phyloP scores from a whole-genome alignment of 352 stramenopile genomes.

The Phytophthora sp. region DNA sequence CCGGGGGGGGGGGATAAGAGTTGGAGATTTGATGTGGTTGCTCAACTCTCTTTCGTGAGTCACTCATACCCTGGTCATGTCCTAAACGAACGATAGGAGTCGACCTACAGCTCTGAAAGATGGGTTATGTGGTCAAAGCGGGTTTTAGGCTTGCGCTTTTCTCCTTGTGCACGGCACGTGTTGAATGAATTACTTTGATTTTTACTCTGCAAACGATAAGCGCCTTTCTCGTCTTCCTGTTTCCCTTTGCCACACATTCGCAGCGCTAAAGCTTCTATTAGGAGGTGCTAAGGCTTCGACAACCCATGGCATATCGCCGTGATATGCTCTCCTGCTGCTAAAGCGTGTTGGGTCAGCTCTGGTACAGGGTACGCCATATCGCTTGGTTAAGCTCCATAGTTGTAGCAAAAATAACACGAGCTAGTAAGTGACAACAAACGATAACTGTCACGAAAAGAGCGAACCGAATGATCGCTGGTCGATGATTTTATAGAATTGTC shows the following conservation, averaged over 20 bases:
- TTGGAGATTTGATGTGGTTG: neutral
- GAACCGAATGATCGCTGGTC: no score
- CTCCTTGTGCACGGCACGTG: neutral
- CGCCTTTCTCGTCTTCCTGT: neutral
- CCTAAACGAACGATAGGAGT: neutral
- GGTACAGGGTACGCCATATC: no score
- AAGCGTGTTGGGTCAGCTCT: no score
- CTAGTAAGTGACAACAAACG: no score
- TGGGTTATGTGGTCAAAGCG: neutral
- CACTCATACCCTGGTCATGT: neutral
- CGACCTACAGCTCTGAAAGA: neutral
- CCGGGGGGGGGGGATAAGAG: no score
- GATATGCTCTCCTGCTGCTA: no score
- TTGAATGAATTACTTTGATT: neutral
- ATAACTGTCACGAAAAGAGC: no score
- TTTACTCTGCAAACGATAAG: neutral
- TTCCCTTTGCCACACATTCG: neutral
- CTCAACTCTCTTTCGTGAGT: neutral
- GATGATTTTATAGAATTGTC: no score
- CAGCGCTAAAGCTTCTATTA: neutral
- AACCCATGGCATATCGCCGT: no score
- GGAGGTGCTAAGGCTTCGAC: no score
- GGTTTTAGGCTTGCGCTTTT: neutral
- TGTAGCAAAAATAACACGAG: no score
- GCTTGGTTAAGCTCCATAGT: no score